phyloP scores from a whole-genome alignment of 2,329 filamentous ascomycete species.

The Trichoderma hamatum region DNA sequence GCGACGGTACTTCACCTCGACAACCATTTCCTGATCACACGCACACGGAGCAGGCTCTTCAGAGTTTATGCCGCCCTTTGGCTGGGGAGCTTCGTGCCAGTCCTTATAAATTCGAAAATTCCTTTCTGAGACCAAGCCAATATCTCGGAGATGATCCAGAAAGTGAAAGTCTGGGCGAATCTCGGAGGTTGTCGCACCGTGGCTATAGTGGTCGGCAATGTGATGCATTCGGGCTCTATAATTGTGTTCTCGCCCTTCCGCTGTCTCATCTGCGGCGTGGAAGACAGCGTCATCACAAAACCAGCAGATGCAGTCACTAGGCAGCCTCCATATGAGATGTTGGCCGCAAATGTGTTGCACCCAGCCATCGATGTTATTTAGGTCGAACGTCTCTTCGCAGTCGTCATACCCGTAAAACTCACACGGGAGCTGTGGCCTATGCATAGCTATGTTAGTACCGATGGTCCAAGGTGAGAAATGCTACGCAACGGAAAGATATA shows the following conservation, averaged over 20 bases:
- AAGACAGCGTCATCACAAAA: constrained; percentile 47
- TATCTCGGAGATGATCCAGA: constrained; percentile 42
- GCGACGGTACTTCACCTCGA: not conserved
- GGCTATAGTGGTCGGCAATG: constrained; percentile 49
- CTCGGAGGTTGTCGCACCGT: constrained; percentile 31
- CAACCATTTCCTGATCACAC: not conserved
- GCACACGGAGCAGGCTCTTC: not conserved
- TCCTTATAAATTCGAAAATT: constrained; percentile 30
- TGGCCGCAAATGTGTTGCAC: constrained; percentile 47
- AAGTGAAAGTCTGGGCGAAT: constrained; percentile 47
- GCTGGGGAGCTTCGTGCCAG: constrained; percentile 25
- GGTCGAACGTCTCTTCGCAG: constrained; percentile 46
- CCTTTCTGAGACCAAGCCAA: constrained; percentile 36
- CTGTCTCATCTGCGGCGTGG: not conserved
- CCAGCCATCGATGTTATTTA: constrained; percentile 48
- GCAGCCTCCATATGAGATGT: constrained; percentile 36
- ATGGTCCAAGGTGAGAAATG: not conserved
- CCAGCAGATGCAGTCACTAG: constrained; percentile 47
- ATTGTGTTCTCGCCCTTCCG: constrained; percentile 19
- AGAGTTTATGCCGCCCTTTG: constrained; percentile 19
- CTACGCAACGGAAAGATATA: not conserved
- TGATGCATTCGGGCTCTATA: constrained; percentile 53
- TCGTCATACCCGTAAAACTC: constrained; percentile 45
- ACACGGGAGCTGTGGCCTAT: constrained; percentile 43
- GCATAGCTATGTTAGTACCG: not conserved